Base-by-base conservation (phyloP, 495 filamentous ascomycete genomes). In the Penicillium lividum region DNA sequence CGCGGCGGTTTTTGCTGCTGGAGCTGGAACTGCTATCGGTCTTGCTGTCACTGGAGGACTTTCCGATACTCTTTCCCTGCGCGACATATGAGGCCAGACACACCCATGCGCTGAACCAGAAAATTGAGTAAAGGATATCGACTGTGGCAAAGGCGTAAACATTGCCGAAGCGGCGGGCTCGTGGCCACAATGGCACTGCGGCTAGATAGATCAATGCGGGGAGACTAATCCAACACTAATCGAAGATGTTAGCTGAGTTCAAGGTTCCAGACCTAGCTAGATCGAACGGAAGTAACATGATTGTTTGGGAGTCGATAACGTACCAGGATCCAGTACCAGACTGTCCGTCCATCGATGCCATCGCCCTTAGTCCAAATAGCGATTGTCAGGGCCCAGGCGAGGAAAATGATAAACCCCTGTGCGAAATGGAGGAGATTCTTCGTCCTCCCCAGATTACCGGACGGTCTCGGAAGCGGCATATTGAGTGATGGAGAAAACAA, bases 31-130 rank as follows among this genome's bases (percentile, higher is more conserved):
- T 56, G 51, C 28, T 36, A 7, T 51, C 30, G 10, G 34, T 51
- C 55, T 16, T 5, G 50, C 42, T 53, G 5, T 58, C 49, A 29
- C 48, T 64, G 13, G 62, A 58, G 30, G 65, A 56, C 40, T 68
- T 70, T 45, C 79, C 80, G 54, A 76, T 74, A 11, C 68, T 71
- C 57, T 74, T 79, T 16, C 77, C 78, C 31, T 80, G 65, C 9
- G 78, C 74, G 30, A 86, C 86, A 67, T 86, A 98, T 2, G 83
- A 80, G 1, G 90, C 89, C 43, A 96, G 82, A 43, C 86, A 82
- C 5, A 91, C 82, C 74, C 92, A 94, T 0, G 87, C 92, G 7
- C 86, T 84, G 57, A 97, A 85, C 92, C 92, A 98, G 63, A 96
- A 75, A 44, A 97, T 68, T 56, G 83, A 73, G 68, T 88, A 93